Evolutionary conservation across 208 protist species (phyloP).

Genomic region (Entamoeba dispar): DNA sequence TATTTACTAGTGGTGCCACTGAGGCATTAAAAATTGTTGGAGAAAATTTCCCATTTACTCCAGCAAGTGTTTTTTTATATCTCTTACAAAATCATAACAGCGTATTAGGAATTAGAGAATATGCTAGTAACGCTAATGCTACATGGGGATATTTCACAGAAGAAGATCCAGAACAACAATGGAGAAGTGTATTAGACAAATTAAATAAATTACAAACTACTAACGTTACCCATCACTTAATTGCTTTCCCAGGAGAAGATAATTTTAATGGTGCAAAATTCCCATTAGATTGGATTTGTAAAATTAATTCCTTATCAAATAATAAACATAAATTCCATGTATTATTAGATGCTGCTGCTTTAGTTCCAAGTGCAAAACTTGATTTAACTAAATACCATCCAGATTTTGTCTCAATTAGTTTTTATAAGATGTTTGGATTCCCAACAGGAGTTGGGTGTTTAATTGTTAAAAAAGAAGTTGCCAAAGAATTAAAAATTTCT

Average conservation of each 20-base stretch:
- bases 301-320: constrained; percentile 2
- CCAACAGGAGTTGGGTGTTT: constrained; percentile 24
- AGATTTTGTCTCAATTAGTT: constrained; percentile 28
- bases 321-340: neutral
- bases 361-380: constrained; percentile 10
- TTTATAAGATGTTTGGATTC: constrained; percentile 36
- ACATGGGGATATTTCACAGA: neutral
- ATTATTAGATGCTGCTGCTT: constrained; percentile 23
- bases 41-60: constrained; percentile 13
- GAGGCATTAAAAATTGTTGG: constrained; percentile 19
- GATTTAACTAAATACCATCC: neutral
- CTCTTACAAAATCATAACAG: constrained; percentile 16
- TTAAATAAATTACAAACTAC: neutral
- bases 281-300: neutral
- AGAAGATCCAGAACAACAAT: neutral
- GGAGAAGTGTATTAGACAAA: neutral
- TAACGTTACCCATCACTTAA: constrained; percentile 10
- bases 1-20: constrained; percentile 30
- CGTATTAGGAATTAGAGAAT: constrained; percentile 24
- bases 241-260: constrained; percentile 22
- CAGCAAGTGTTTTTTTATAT: constrained; percentile 20
- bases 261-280: constrained; percentile 25
- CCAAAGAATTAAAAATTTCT: neutral
- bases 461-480: constrained; percentile 5
- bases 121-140: neutral